Conservation (phyloP, 176 grass and related monocot species). For the Aegilops tauschii region DNA sequence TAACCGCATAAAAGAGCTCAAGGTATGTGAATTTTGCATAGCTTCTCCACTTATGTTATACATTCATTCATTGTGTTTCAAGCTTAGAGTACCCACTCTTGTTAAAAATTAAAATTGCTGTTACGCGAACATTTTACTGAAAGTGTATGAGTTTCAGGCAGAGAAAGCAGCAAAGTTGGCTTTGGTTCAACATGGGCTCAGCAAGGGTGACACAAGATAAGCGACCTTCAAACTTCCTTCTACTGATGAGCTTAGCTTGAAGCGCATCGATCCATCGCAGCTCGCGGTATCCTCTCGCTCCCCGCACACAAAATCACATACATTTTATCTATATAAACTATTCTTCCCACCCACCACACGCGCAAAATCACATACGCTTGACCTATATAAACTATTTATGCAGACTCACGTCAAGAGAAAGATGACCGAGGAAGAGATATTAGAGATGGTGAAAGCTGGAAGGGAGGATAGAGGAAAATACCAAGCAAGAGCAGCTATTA, state of each 20-base stretch:
- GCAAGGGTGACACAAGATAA: constrained; percentile 34
- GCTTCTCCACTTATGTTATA: neutral
- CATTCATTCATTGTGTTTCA: neutral
- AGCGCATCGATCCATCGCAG: constrained; percentile 65
- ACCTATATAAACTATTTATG: neutral
- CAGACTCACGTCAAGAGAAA: constrained; percentile 63
- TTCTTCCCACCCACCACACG: neutral
- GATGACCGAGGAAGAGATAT: constrained; percentile 64
- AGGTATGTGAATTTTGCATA: constrained; percentile 44
- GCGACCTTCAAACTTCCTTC: constrained; percentile 60
- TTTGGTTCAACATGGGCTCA: constrained; percentile 64
- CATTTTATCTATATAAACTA: neutral
- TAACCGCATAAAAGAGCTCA: constrained; percentile 82
- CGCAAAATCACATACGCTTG: neutral
- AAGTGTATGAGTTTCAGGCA: constrained; percentile 45
- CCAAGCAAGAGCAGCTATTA: constrained; percentile 42
- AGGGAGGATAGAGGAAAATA: constrained; percentile 85
- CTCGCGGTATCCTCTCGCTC: constrained; percentile 47
- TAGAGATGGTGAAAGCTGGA: constrained; percentile 61
- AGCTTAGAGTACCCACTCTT: neutral
- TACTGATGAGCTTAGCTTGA: constrained; percentile 66
- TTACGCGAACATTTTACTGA: constrained; percentile 3
- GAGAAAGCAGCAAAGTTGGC: constrained; percentile 67
- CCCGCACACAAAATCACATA: neutral
- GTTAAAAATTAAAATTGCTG: neutral